Evolutionary conservation across 1,284 basidiomycete species (phyloP).

Genomic region (Melampsora occidentalis): DNA sequence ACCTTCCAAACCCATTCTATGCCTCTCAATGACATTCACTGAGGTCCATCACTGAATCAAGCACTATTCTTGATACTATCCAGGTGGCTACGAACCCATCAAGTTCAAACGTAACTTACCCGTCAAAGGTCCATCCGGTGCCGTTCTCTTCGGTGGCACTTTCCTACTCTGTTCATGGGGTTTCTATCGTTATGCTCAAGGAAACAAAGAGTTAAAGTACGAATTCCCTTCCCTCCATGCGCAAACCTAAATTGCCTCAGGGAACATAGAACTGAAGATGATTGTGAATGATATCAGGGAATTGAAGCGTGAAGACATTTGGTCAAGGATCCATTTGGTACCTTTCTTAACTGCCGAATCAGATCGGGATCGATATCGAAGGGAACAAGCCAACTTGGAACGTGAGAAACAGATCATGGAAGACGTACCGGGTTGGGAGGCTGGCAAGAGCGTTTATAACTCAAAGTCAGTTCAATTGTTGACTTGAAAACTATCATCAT

Average conservation of each 20-base stretch:
- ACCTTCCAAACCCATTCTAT: not conserved
- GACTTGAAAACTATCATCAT: not conserved
- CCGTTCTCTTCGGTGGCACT: constrained; percentile 79
- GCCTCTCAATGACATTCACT: not conserved
- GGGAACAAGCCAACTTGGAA: constrained; percentile 71
- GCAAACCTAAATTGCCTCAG: too few species aligned
- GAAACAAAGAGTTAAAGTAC: constrained; percentile 88
- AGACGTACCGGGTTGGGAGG: constrained; percentile 79
- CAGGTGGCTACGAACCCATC: constrained; percentile 84
- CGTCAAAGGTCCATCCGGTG: constrained; percentile 81
- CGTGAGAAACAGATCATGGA: constrained; percentile 93
- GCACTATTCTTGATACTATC: constrained; percentile 7
- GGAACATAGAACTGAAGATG: not conserved
- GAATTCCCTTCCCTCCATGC: constrained; percentile 49
- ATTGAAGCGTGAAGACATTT: constrained; percentile 84
- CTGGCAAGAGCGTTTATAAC: constrained; percentile 40
- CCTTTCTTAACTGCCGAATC: constrained; percentile 87
- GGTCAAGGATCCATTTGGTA: constrained; percentile 93
- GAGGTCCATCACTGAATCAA: not conserved
- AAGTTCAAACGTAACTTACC: constrained; percentile 97
- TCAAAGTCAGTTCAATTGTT: constrained; percentile 24
- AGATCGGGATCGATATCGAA: constrained; percentile 83
- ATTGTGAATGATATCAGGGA: constrained; percentile 63
- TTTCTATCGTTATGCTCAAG: constrained; percentile 85
- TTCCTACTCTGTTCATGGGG: constrained; percentile 82